Percentiles rank a stretch among this genome's conserved stretches.
Conservation (phyloP, 129 eudicot genomes). For the Saposhnikovia divaricata region DNA sequence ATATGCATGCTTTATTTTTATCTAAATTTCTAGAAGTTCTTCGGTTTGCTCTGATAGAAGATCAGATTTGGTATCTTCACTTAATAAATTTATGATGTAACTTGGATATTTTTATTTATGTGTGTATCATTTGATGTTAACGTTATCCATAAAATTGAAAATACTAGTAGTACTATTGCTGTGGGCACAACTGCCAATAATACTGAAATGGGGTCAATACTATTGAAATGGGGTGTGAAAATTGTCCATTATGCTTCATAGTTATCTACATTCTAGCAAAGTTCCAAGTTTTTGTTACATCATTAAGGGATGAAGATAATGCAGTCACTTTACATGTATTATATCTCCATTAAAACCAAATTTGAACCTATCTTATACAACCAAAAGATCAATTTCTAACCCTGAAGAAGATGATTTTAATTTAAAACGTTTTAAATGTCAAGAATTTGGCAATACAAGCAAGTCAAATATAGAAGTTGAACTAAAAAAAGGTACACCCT, state of each 20-base stretch:
- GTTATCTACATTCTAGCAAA: neutral
- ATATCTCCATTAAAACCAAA: neutral
- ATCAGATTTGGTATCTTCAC: neutral
- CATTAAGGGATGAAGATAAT: neutral
- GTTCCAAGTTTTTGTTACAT: neutral
- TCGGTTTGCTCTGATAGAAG: neutral
- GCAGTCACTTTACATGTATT: neutral
- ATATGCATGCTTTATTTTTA: too few relatives aligned
- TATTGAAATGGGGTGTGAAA: neutral
- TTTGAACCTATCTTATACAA: neutral
- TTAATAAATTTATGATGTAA: neutral
- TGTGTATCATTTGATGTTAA: neutral
- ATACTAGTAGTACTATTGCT: neutral
- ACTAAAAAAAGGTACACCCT: neutral
- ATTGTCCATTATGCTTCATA: neutral
- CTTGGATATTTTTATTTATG: neutral
- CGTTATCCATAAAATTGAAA: neutral
- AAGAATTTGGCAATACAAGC: neutral
- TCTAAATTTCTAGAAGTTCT: too few relatives aligned
- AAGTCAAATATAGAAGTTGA: neutral
- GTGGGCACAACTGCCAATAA: slow-evolving; percentile 1
- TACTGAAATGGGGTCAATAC: neutral
- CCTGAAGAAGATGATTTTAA: neutral
- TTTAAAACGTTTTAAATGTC: neutral
- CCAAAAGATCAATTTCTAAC: neutral